Percentiles rank a stretch among this genome's conserved stretches.
These are phyloP conservation scores for Sophora flavescens DNA, from an alignment of 306 rosid genomes.

Conservation along the genomic window DNA sequence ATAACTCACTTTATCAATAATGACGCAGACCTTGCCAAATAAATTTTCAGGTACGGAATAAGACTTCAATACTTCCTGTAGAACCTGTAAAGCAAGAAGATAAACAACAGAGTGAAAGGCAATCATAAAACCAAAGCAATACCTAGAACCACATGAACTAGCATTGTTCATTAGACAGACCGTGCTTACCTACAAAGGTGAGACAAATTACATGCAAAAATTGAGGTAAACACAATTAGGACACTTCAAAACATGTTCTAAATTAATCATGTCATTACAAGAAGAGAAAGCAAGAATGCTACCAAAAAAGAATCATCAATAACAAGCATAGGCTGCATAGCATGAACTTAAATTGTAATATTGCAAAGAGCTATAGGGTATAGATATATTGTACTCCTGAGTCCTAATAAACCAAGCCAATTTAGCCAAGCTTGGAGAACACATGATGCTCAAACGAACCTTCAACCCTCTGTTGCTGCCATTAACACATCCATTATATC, in stretches of 20 bases:
- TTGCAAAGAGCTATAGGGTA: constrained; percentile 4
- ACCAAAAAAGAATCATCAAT: constrained; percentile 34
- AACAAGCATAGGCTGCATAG: constrained; percentile 32
- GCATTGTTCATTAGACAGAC: background rate
- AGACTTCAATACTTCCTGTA: constrained; percentile 82
- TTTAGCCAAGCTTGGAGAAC: constrained; percentile 31
- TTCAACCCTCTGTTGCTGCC: constrained; percentile 26
- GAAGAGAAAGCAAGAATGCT: constrained; percentile 25
- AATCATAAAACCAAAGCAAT: constrained; percentile 28
- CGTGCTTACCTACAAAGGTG: constrained; percentile 24
- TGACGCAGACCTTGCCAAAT: constrained; percentile 94
- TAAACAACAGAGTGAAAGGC: constrained; percentile 23
- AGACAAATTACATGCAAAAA: constrained; percentile 31
- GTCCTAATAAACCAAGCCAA: constrained; percentile 24
- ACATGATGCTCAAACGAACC: constrained; percentile 25
- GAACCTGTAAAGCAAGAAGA: constrained; percentile 65
- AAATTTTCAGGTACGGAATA: constrained; percentile 74
- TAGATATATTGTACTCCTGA: constrained; percentile 6
- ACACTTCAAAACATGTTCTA: constrained; percentile 26
- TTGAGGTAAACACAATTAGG: background rate
- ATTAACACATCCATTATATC: constrained; percentile 26
- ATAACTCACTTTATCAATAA: constrained; percentile 89
- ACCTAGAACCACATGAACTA: constrained; percentile 30
- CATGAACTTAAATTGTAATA: constrained; percentile 29
- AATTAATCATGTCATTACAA: constrained; percentile 12